These are phyloP conservation scores for Suillus tomentosus DNA, from an alignment of 768 basidiomycete species.

Conservation along the genomic window DNA sequence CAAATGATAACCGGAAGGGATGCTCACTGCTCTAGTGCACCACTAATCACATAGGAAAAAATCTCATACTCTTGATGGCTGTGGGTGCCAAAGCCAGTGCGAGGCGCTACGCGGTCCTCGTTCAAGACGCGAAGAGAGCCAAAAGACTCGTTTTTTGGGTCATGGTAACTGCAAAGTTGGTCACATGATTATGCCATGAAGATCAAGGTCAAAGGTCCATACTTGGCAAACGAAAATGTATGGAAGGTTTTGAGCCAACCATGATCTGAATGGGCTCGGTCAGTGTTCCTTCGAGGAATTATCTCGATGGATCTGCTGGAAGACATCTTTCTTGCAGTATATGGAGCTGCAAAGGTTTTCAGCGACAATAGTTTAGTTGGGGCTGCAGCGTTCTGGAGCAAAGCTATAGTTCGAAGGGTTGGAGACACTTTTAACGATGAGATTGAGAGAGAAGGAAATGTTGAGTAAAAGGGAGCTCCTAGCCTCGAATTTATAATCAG, in stretches of 20 bases:
- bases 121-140: slow-evolving; percentile 88
- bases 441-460: not conserved
- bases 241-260: slow-evolving; percentile 89
- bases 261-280: slow-evolving; percentile 75
- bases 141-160: slow-evolving; percentile 55
- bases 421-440: not conserved
- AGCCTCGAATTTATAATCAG: slow-evolving; percentile 22
- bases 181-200: slow-evolving; percentile 19
- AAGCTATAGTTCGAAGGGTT: not conserved
- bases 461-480: not conserved
- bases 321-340: slow-evolving; percentile 18
- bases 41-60: slow-evolving; percentile 82
- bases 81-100: slow-evolving; percentile 85
- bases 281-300: slow-evolving; percentile 55
- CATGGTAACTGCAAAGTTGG: slow-evolving; percentile 55
- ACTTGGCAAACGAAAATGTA: slow-evolving; percentile 78
- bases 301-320: slow-evolving; percentile 35
- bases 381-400: not conserved
- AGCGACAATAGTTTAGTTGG: not conserved
- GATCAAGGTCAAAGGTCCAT: slow-evolving; percentile 29
- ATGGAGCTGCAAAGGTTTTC: not conserved
- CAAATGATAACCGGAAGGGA: not conserved
- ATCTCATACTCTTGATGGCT: slow-evolving; percentile 87
- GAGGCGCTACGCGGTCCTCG: slow-evolving; percentile 81
- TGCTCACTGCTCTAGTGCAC: slow-evolving; percentile 79